phyloP scores from a whole-genome alignment of 2,329 filamentous ascomycete species.

The Trichoderma sp. region DNA sequence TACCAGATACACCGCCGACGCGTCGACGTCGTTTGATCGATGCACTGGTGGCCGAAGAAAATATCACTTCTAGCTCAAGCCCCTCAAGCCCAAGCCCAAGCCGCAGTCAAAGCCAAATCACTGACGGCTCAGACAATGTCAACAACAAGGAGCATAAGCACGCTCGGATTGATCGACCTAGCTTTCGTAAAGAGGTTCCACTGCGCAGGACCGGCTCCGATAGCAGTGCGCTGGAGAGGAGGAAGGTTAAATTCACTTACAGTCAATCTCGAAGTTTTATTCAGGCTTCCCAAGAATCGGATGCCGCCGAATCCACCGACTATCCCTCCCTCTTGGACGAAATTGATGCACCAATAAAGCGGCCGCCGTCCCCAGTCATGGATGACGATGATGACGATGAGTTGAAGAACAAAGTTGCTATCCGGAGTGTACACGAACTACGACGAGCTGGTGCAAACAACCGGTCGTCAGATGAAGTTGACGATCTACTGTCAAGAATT shows the following conservation, averaged over 20 bases:
- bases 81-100: background rate
- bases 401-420: constrained; percentile 46
- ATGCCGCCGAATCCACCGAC: constrained; percentile 22
- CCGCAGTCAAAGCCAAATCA: background rate
- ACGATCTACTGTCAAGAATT: constrained; percentile 61
- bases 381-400: constrained; percentile 34
- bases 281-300: constrained; percentile 29
- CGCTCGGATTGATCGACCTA: constrained; percentile 11
- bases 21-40: constrained; percentile 19
- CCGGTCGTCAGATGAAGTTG: constrained; percentile 63
- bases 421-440: constrained; percentile 63
- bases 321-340: constrained; percentile 19
- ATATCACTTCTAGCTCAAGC: background rate
- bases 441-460: constrained; percentile 65
- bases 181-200: constrained; percentile 20
- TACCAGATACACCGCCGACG: background rate
- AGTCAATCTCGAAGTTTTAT: constrained; percentile 34
- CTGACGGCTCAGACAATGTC: background rate
- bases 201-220: constrained; percentile 28
- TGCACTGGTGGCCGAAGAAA: constrained; percentile 16
- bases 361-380: constrained; percentile 25
- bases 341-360: constrained; percentile 26
- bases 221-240: constrained; percentile 28
- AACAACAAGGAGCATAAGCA: background rate
- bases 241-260: constrained; percentile 37